phyloP scores from a whole-genome alignment of 805 yeast species.

The Jamesozyma lodderae region DNA sequence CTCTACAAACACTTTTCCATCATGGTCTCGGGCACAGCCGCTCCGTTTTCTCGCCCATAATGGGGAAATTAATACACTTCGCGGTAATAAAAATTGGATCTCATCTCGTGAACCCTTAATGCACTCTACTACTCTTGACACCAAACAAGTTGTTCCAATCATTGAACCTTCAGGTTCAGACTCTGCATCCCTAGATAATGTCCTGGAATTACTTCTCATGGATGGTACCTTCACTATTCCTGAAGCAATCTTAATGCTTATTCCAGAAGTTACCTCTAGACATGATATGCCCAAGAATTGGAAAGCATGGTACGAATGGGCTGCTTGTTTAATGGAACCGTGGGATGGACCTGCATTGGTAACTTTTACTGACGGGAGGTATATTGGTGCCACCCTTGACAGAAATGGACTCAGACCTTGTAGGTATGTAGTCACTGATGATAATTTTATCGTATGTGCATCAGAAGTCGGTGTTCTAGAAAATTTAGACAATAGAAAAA shows the following conservation, averaged over 20 bases:
- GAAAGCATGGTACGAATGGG: constrained; percentile 97
- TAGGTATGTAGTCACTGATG: constrained; percentile 90
- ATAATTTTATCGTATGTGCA: constrained; percentile 93
- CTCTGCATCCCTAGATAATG: constrained; percentile 96
- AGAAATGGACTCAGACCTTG: constrained; percentile 98
- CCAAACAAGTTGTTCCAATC: constrained; percentile 85
- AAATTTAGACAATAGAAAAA: constrained; percentile 64
- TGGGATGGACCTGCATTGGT: constrained; percentile 99
- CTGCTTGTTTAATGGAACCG: constrained; percentile 97
- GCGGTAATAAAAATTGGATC: constrained; percentile 99
- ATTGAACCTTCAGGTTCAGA: constrained; percentile 98
- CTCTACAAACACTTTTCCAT: constrained; percentile 96
- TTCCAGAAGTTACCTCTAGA: constrained; percentile 79
- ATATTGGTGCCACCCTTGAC: constrained; percentile 65
- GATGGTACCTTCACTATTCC: constrained; percentile 86
- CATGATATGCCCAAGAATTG: constrained; percentile 91
- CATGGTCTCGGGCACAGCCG: constrained; percentile 99
- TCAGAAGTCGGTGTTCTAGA: constrained; percentile 97
- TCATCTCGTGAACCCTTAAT: too few species aligned
- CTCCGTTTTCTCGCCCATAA: constrained; percentile 95
- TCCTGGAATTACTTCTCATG: constrained; percentile 79
- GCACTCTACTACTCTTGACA: too few species aligned
- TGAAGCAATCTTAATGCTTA: constrained; percentile 96
- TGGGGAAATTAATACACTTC: constrained; percentile 93
- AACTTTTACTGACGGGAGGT: constrained; percentile 94